phyloP scores from a whole-genome alignment of 1,284 basidiomycete genomes.

The Pseudozyma hubeiensis region DNA sequence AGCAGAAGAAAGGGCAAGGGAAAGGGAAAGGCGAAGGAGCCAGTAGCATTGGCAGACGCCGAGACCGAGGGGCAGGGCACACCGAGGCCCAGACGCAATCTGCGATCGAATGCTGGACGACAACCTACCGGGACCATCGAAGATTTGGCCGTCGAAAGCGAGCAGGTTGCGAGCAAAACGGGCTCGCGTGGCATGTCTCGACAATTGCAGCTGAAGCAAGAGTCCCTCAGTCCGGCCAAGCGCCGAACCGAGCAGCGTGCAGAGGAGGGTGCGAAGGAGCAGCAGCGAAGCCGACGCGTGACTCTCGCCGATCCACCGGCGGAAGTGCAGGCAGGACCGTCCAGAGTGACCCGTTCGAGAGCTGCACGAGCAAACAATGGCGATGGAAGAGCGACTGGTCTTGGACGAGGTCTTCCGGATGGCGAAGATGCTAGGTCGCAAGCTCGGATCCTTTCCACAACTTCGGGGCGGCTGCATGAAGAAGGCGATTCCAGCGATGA shows the following conservation, averaged over 20 bases:
- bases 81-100: slow-evolving; percentile 23
- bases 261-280: background rate
- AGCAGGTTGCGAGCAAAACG: background rate
- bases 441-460: slow-evolving; percentile 27
- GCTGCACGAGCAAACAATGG: background rate
- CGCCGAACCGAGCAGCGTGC: slow-evolving; percentile 7
- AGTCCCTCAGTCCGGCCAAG: slow-evolving; percentile 28
- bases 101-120: slow-evolving; percentile 18
- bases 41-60: background rate
- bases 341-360: slow-evolving; percentile 2
- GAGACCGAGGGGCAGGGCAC: slow-evolving; percentile 4
- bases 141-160: background rate
- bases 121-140: background rate
- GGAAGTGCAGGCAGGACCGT: background rate
- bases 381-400: slow-evolving; percentile 15
- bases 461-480: slow-evolving; percentile 35
- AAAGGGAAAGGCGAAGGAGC: slow-evolving; percentile 2
- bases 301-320: background rate
- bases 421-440: slow-evolving; percentile 5
- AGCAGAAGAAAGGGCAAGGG: slow-evolving; percentile 18
- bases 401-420: slow-evolving; percentile 26
- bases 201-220: slow-evolving; percentile 27
- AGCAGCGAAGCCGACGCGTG: slow-evolving; percentile 1
- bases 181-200: slow-evolving; percentile 16
- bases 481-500: slow-evolving; percentile 23